Base-by-base conservation (phyloP, 257 asterid genomes). In the Fraxinus cuspidata region DNA sequence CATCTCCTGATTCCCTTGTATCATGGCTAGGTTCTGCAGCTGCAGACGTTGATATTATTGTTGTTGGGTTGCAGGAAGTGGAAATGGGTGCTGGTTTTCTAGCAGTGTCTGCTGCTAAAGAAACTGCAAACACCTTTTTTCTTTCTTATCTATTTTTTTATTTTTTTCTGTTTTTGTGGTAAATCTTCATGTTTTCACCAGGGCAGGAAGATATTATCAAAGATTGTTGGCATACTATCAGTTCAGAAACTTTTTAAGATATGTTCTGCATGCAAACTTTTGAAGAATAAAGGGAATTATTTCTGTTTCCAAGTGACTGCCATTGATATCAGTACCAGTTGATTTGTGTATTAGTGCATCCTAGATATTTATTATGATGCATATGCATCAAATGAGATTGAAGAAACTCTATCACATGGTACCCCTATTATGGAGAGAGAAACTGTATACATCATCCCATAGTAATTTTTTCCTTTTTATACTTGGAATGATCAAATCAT, bases 1-100 rank as follows among this genome's bases (percentile, higher is more conserved):
- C 98, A 73, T 72, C 97, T 78, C 92, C 90, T 31, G 97, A 96
- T 88, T 86, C 99, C 72, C 90, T 96, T 78, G 77, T 93, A 79
- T 87, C 97, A 69, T 96, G 99, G 99, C 84, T 96, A 64, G 97
- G 97, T 74, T 90, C 90, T 16, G 91, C 90, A 35, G 98, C 96
- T 71, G 89, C 90, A 37, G 96, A 89, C 72, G 71, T 87, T 74
- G 96, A 86, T 81, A 87, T 93, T 40, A 80, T 96, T 79, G 96
- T 93, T 60, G 92, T 89, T 65, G 99, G 99, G 81, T 81, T 96
- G 87, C 99, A 96, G 84, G 99, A 96, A 86, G 97, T 96, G 88
- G 99, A 93, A 84, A 96, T 93, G 98, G 99, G 99, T 75, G 99
- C 99, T 85, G 99, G 99, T 85, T 96, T 96, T 91, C 96, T 96